Base-by-base conservation (phyloP, 768 basidiomycete genomes). In the Agaricus blazei region DNA sequence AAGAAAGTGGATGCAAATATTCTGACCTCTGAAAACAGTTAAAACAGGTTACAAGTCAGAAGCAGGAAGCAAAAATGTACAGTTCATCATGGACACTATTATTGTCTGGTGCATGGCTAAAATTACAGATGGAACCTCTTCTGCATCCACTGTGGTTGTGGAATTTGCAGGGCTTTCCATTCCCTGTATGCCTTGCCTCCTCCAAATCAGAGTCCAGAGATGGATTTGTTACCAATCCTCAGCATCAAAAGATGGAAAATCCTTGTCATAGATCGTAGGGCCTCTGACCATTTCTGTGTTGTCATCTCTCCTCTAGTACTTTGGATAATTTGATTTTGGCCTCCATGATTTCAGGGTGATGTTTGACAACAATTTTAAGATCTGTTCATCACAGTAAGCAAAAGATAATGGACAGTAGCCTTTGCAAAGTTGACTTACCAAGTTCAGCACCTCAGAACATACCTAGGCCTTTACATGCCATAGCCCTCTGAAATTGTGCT, bases 81-180 rank as follows among this genome's bases (percentile, higher is more conserved):
- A 82, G 64, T 11, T 75, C 72, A 58, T 85, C 79, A 19, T 81
- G 71, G 12, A 81, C 72, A 57, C 82, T 83, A 63, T 76, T 79
- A 41, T 71, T 61, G 57, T 84, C 81, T 0, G 82, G 81, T 0
- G 79, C 77, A 62, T 85, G 82, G 19, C 75, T 79, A 64, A 70
- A 82, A 15, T 55, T 55, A 59, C 83, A 85, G 1, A 58, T 53
- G 7, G 19, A 49, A 0, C 81, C 78, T 3, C 72, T 67, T 9
- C 56, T 63, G 61, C 82, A 83, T 0, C 78, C 78, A 15, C 72
- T 68, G 56, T 77, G 80, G 53, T 85, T 84, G 62, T 84, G 82
- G 62, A 78, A 80, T 44, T 76, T 71, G 63, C 83, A 85, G 0
- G 82, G 75, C 2, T 74, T 69, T 2, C 75, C 74, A 48, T 80